Conservation (phyloP, 257 asterid genomes). For the Rehmannia glutinosa region DNA sequence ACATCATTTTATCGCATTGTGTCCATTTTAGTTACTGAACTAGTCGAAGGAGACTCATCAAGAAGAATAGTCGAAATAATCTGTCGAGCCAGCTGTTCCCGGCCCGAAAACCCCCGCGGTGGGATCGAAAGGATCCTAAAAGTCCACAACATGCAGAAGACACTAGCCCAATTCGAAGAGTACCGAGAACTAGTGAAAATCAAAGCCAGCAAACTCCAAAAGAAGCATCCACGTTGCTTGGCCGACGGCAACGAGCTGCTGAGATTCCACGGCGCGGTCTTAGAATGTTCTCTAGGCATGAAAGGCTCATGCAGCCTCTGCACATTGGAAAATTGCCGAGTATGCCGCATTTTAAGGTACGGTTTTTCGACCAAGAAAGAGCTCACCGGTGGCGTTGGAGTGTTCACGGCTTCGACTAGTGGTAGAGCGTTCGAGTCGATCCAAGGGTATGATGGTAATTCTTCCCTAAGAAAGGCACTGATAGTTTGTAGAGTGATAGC, state of each 20-base stretch:
- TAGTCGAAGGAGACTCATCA: conserved; percentile 82
- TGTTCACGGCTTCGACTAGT: conserved; percentile 88
- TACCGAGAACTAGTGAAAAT: conserved; percentile 74
- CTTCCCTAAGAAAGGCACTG: conserved; percentile 44
- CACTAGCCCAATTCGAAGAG: conserved; percentile 79
- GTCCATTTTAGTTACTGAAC: conserved; percentile 60
- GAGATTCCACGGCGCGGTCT: conserved; percentile 66
- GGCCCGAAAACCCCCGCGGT: conserved; percentile 30
- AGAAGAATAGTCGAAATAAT: conserved; percentile 87
- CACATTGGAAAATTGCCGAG: conserved; percentile 51
- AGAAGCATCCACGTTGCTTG: conserved; percentile 88
- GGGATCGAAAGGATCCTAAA: conserved; percentile 75
- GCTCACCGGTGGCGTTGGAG: conserved; percentile 47
- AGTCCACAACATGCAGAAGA: conserved; percentile 87
- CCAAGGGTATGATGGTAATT: conserved; percentile 13
- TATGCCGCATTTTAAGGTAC: conserved; percentile 56
- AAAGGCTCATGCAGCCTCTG: conserved; percentile 58
- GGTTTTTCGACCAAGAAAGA: conserved; percentile 62
- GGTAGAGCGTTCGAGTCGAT: conserved; percentile 67
- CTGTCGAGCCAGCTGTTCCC: conserved; percentile 54
- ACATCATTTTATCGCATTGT: neutral
- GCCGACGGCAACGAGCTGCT: conserved; percentile 95
- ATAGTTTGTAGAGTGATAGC: conserved; percentile 92
- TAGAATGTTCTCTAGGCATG: conserved; percentile 61
- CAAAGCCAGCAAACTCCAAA: conserved; percentile 65